Percentiles rank a stretch among this genome's conserved stretches.
phyloP scores from a whole-genome alignment of 2,329 filamentous ascomycete genomes.

The Diaporthe sp. region DNA sequence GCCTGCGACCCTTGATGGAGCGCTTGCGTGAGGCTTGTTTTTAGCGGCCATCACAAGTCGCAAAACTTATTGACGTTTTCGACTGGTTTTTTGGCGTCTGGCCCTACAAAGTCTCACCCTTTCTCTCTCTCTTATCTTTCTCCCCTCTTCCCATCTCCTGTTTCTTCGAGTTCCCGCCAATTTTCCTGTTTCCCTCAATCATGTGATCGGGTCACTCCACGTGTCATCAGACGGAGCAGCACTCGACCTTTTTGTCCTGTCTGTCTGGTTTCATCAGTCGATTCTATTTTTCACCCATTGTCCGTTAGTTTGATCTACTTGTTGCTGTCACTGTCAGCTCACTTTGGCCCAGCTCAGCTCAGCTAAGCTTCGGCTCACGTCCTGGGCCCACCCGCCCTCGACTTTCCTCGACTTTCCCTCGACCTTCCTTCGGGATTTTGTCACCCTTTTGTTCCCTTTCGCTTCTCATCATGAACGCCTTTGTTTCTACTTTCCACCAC shows the following conservation, averaged over 20 bases:
- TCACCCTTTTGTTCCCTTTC: neutral
- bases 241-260: neutral
- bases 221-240: conserved; percentile 9
- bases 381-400: conserved; percentile 19
- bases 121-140: neutral
- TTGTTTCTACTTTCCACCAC: conserved; percentile 29
- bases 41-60: conserved; percentile 4
- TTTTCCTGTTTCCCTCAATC: conserved; percentile 18
- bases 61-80: conserved; percentile 1
- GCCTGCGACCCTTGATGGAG: conserved; percentile 5
- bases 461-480: conserved; percentile 24
- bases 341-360: conserved; percentile 19
- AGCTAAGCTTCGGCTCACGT: conserved; percentile 16
- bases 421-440: neutral
- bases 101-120: neutral
- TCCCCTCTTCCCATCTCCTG: neutral
- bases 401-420: neutral
- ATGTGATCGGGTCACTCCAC: conserved; percentile 30
- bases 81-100: neutral
- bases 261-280: neutral
- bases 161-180: neutral
- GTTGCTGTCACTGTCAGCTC: conserved; percentile 15
- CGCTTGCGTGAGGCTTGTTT: neutral
- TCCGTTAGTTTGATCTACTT: neutral
- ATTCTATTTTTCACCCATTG: neutral